A percentile compares a stretch with the other conserved stretches of the same genome.
phyloP scores from a whole-genome alignment of 768 basidiomycete genomes.

The Rhizopogon vesiculosus region DNA sequence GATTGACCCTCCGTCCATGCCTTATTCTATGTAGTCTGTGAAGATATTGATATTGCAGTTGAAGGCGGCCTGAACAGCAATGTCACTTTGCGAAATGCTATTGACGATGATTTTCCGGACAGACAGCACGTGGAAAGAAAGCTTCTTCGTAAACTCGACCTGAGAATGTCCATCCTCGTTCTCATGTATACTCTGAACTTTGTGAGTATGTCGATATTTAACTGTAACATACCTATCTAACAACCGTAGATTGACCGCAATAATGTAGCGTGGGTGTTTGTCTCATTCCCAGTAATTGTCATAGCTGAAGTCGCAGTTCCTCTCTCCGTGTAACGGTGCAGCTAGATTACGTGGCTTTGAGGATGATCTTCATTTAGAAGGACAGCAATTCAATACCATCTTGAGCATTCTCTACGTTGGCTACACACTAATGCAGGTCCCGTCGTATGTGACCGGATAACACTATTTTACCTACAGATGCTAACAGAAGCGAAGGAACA shows the following conservation, averaged over 20 bases:
- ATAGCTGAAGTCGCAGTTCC: not conserved
- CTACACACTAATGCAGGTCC: slow-evolving; percentile 78
- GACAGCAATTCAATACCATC: slow-evolving; percentile 60
- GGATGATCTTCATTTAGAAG: slow-evolving; percentile 51
- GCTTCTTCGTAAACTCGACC: slow-evolving; percentile 32
- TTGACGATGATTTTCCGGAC: slow-evolving; percentile 3
- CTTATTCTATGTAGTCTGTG: not conserved
- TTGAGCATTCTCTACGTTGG: slow-evolving; percentile 67
- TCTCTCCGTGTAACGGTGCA: slow-evolving; percentile 42
- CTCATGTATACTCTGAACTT: slow-evolving; percentile 31
- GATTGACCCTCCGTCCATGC: not conserved
- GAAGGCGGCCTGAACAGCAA: not conserved
- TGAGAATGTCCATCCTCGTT: slow-evolving; percentile 30
- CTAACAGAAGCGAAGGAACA: slow-evolving; percentile 45
- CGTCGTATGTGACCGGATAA: slow-evolving; percentile 44
- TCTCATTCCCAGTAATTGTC: not conserved
- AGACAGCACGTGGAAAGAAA: slow-evolving; percentile 36
- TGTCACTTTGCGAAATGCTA: not conserved
- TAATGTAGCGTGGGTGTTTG: slow-evolving; percentile 50
- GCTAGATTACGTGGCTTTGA: slow-evolving; percentile 72
- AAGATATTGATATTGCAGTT: not conserved
- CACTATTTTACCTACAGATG: not conserved
- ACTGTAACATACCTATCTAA: not conserved
- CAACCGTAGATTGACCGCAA: slow-evolving; percentile 58
- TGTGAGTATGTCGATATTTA: slow-evolving; percentile 12